Percentiles rank a stretch among this genome's conserved stretches.
phyloP scores from a whole-genome alignment of 345 rosid species.

The Linum trigynum region DNA sequence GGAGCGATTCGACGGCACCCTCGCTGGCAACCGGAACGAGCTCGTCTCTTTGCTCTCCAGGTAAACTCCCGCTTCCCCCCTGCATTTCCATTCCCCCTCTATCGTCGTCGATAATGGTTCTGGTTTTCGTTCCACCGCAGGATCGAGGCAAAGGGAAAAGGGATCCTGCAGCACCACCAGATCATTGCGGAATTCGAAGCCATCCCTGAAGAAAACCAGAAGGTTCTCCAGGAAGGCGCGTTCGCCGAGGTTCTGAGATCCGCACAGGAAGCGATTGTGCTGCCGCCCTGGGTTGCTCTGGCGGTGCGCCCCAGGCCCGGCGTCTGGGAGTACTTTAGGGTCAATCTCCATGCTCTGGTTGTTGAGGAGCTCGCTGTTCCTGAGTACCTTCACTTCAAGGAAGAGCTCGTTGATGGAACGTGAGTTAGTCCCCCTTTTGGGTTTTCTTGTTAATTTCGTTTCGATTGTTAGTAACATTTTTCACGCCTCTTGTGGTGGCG shows the following conservation, averaged over 20 bases:
- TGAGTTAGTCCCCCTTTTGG: slow-evolving; percentile 11
- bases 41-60: slow-evolving; percentile 64
- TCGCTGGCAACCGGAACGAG: slow-evolving; percentile 50
- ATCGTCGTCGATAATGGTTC: background rate
- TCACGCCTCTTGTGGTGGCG: background rate
- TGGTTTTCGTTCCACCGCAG: slow-evolving; percentile 16
- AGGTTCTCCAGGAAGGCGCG: slow-evolving; percentile 45
- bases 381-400: slow-evolving; percentile 87
- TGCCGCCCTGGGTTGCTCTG: slow-evolving; percentile 84
- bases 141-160: slow-evolving; percentile 65
- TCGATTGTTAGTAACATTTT: background rate
- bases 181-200: slow-evolving; percentile 70
- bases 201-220: slow-evolving; percentile 40
- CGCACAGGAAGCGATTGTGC: slow-evolving; percentile 86
- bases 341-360: slow-evolving; percentile 66
- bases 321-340: slow-evolving; percentile 86
- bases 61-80: slow-evolving; percentile 15
- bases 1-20: slow-evolving; percentile 72
- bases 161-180: slow-evolving; percentile 66
- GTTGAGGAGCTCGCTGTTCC: slow-evolving; percentile 72
- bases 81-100: background rate
- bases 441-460: background rate
- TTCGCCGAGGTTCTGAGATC: slow-evolving; percentile 57
- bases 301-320: slow-evolving; percentile 97
- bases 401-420: slow-evolving; percentile 94